phyloP scores from a whole-genome alignment of 805 yeast genomes.

The Candida maris region DNA sequence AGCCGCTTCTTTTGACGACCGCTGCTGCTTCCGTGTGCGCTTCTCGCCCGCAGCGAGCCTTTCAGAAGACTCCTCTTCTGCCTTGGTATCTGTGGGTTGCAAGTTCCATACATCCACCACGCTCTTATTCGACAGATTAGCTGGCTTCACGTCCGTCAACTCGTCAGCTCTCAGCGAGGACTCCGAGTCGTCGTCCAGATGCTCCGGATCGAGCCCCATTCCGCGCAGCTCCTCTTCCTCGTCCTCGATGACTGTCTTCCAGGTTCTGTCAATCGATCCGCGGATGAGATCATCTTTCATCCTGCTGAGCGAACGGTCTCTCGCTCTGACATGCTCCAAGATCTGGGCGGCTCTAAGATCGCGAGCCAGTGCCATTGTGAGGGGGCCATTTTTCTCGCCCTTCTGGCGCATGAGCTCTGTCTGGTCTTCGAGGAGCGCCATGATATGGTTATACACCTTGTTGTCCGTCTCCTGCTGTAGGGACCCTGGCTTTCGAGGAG shows the following conservation, averaged over 20 bases:
- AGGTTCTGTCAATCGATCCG: constrained; percentile 58
- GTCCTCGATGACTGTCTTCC: constrained; percentile 52
- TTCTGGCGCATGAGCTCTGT: constrained; percentile 41
- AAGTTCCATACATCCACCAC: constrained; percentile 68
- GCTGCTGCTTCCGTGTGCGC: constrained; percentile 10
- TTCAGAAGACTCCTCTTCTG: background rate
- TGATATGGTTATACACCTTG: constrained; percentile 53
- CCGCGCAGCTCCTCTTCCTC: constrained; percentile 55
- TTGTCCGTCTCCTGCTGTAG: constrained; percentile 44
- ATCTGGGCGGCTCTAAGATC: constrained; percentile 53
- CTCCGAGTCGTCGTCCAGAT: constrained; percentile 5
- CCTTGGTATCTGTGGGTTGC: constrained; percentile 7
- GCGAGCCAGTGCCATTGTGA: constrained; percentile 53
- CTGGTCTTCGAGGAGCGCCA: constrained; percentile 56
- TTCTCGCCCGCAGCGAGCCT: background rate
- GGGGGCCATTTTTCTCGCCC: constrained; percentile 35
- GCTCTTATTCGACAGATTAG: constrained; percentile 70
- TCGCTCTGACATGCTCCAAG: constrained; percentile 54
- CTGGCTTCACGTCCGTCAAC: constrained; percentile 62
- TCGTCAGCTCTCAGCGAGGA: constrained; percentile 27
- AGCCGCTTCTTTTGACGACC: constrained; percentile 51
- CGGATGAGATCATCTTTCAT: constrained; percentile 63
- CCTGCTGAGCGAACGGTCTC: constrained; percentile 65
- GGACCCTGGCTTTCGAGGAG: constrained; percentile 21
- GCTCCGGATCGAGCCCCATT: constrained; percentile 26